These are phyloP conservation scores for Favolaschia claudopus DNA, from an alignment of 768 basidiomycete species.

Conservation along the genomic window DNA sequence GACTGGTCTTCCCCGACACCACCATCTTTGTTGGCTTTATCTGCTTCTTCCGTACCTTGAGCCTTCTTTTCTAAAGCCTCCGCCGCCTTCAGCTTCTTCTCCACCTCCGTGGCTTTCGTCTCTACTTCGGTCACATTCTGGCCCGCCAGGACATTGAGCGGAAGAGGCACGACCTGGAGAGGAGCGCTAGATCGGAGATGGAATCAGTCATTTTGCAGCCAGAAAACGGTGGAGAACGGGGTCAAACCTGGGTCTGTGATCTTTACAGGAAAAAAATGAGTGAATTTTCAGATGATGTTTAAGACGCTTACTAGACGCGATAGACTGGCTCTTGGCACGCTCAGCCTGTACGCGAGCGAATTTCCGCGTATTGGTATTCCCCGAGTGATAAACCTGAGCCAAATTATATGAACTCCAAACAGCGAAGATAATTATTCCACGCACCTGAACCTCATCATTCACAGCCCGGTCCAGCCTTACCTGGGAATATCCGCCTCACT, in stretches of 20 bases:
- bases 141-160: conserved; percentile 44
- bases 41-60: not conserved
- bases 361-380: conserved; percentile 27
- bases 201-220: not conserved
- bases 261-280: conserved; percentile 20
- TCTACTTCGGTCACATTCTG: conserved; percentile 45
- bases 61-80: not conserved
- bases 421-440: not conserved
- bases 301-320: conserved; percentile 51
- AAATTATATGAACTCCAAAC: conserved; percentile 22
- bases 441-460: conserved; percentile 1
- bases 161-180: conserved; percentile 41
- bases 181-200: conserved; percentile 19
- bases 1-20: too few relatives aligned
- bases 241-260: conserved; percentile 32
- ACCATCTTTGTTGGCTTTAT: not conserved
- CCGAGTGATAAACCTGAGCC: not conserved
- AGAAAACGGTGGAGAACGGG: conserved; percentile 14
- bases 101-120: conserved; percentile 30
- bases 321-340: conserved; percentile 53
- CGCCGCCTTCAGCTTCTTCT: conserved; percentile 4
- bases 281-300: not conserved
- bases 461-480: conserved; percentile 27
- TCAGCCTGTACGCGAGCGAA: conserved; percentile 45
- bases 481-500: conserved; percentile 37